Evolutionary conservation across 2,329 filamentous ascomycete genomes (phyloP).

Genomic region (Bertia moriformis): DNA sequence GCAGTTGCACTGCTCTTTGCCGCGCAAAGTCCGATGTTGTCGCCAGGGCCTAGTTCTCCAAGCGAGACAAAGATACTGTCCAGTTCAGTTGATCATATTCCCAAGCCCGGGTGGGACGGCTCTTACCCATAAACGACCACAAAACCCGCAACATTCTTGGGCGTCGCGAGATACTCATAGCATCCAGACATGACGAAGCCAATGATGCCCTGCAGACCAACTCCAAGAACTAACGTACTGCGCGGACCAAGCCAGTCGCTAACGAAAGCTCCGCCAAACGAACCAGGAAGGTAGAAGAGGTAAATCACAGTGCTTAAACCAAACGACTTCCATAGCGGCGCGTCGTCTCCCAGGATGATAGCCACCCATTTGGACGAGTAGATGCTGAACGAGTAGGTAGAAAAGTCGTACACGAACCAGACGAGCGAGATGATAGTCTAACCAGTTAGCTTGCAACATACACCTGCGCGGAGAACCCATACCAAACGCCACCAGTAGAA

Average conservation of each 20-base stretch:
- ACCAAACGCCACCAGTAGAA: conserved; percentile 63
- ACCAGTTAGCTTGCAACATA: neutral
- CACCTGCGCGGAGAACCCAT: neutral
- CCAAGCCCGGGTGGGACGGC: neutral
- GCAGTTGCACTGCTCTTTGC: conserved; percentile 80
- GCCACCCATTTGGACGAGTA: conserved; percentile 65
- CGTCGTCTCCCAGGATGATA: conserved; percentile 41
- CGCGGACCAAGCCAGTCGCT: conserved; percentile 70
- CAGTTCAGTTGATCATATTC: neutral
- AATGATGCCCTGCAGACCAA: conserved; percentile 58
- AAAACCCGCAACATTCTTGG: conserved; percentile 57
- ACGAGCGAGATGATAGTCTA: conserved; percentile 49
- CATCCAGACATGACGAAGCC: conserved; percentile 81
- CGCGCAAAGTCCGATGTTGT: conserved; percentile 79
- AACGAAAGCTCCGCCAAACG: conserved; percentile 60
- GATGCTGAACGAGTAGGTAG: conserved; percentile 70
- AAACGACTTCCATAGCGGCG: conserved; percentile 62
- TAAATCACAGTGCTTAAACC: conserved; percentile 85
- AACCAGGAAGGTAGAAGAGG: conserved; percentile 76
- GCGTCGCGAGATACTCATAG: conserved; percentile 55
- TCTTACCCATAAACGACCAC: conserved; percentile 55
- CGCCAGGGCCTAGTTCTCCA: conserved; percentile 71
- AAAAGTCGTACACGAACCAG: conserved; percentile 83
- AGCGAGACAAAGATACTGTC: conserved; percentile 54
- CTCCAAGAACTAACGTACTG: conserved; percentile 57